Conservation (phyloP, 2,329 filamentous ascomycete species). For the Orbilia oligospora region DNA sequence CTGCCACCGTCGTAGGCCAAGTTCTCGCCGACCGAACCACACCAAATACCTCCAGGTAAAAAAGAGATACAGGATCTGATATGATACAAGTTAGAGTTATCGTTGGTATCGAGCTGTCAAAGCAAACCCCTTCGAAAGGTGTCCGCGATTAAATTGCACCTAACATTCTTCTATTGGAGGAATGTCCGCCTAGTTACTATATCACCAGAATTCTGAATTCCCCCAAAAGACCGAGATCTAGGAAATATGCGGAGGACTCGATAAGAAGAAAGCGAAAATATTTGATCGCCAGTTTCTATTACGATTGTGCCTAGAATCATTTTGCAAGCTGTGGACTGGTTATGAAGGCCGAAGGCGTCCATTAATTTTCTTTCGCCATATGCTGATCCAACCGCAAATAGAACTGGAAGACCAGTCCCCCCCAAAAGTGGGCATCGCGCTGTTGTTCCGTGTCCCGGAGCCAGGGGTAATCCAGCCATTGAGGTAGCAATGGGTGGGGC, state of each 20-base stretch:
- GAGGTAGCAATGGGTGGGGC: constrained; percentile 19
- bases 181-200: constrained; percentile 57
- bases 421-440: constrained; percentile 12
- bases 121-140: constrained; percentile 53
- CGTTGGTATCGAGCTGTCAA: constrained; percentile 46
- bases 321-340: constrained; percentile 10
- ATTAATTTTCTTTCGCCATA: constrained; percentile 50
- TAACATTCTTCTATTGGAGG: constrained; percentile 54
- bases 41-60: constrained; percentile 56
- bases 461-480: constrained; percentile 25
- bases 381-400: constrained; percentile 49
- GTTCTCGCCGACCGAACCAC: constrained; percentile 32
- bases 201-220: constrained; percentile 41
- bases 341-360: constrained; percentile 28
- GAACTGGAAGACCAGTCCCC: not conserved
- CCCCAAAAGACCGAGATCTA: constrained; percentile 30
- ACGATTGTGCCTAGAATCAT: constrained; percentile 49
- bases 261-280: constrained; percentile 59
- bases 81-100: constrained; percentile 32
- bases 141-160: constrained; percentile 55
- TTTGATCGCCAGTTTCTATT: constrained; percentile 58
- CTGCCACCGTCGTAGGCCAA: constrained; percentile 37
- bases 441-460: constrained; percentile 31
- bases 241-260: constrained; percentile 54
- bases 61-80: constrained; percentile 41